Base-by-base conservation (phyloP, 2,329 filamentous ascomycete genomes). In the Curvularia eragrostidis region DNA sequence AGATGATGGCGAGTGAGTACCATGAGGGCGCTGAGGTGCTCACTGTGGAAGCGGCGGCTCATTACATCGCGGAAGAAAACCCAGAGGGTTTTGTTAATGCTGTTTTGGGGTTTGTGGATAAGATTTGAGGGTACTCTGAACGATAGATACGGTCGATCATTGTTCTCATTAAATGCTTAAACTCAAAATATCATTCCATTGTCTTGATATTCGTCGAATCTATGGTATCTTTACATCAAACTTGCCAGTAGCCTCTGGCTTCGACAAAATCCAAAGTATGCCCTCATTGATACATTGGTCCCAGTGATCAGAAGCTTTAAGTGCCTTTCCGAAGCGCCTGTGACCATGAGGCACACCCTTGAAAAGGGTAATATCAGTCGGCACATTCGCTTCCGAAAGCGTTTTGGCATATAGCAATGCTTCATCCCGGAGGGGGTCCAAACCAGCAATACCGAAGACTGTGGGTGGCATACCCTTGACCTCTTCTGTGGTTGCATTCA, bases 341-440 rank as follows among this genome's bases (percentile, higher is more conserved):
- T 84, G 84, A 0, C 80, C 81, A 71, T 86, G 84, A 0, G 84
- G 84, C 0, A 86, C 69, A 0, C 84, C 84, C 24, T 74, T 78
- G 66, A 85, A 85, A 0, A 86, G 60, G 54, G 79, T 72, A 0
- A 81, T 69, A 52, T 83, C 72, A 0, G 82, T 84, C 0, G 83
- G 79, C 0, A 86, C 81, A 75, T 81, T 80, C 48, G 79, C 68
- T 24, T 79, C 75, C 5, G 75, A 59, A 38, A 82, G 61, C 12
- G 78, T 24, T 48, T 80, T 73, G 47, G 80, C 80, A 34, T 82
- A 80, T 2, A 84, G 70, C 39, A 84, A 65, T 1, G 72, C 82
- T 57, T 84, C 82, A 32, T 84, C 82, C 24, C 82, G 74, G 34
- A 82, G 64, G 0, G 82, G 82, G 62, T 84, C 83, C 62, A 79